Evolutionary conservation across 805 yeast genomes (phyloP).

Genomic region (Pichia pseudocactophila): DNA sequence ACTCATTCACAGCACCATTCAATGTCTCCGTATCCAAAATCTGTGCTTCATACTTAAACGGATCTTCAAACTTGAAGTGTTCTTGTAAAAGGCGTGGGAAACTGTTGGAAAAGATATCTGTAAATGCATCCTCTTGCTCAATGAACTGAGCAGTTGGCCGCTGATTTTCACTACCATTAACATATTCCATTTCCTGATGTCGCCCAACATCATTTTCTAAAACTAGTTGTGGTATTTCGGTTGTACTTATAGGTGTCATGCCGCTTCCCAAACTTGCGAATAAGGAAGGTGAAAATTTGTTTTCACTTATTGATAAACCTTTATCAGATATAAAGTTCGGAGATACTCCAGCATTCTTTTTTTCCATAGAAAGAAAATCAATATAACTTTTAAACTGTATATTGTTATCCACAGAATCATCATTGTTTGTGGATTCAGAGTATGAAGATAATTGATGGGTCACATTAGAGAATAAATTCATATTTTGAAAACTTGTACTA

Average conservation of each 20-base stretch:
- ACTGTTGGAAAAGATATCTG: conserved; percentile 20
- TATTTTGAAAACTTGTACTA: background rate
- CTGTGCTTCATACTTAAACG: background rate
- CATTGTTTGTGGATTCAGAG: background rate
- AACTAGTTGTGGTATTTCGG: background rate
- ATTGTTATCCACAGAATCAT: background rate
- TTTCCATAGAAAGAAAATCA: background rate
- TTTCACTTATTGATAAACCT: too few relatives aligned
- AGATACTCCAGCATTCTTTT: background rate
- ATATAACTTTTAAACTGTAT: background rate
- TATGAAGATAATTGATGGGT: background rate
- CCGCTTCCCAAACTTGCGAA: background rate
- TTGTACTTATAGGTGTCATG: background rate
- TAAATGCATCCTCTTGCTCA: conserved; percentile 7
- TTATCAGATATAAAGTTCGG: background rate
- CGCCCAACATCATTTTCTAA: background rate
- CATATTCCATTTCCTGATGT: too few relatives aligned
- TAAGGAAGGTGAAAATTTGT: background rate
- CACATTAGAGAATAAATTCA: background rate
- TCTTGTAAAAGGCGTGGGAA: conserved; percentile 20
- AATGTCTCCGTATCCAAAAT: too few relatives aligned
- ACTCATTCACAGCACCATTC: too few relatives aligned
- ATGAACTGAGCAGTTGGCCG: conserved; percentile 6
- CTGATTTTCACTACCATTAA: background rate
- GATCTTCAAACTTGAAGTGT: conserved; percentile 10